These are phyloP conservation scores for Catenaria anguillulae DNA, from an alignment of 371 early-diverging fungal species.

Conservation along the genomic window DNA sequence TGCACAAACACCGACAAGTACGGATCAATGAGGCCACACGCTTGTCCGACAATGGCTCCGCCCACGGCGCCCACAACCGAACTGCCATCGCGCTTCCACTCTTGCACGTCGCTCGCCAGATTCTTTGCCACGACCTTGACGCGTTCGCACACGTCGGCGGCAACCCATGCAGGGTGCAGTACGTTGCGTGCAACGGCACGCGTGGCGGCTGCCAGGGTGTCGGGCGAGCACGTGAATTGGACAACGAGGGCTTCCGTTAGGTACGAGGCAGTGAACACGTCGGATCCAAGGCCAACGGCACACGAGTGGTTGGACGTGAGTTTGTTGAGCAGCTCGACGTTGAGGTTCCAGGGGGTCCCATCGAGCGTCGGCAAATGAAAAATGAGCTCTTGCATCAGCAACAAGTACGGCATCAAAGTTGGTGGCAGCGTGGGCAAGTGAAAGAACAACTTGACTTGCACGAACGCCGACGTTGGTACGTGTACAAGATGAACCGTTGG, in stretches of 20 bases:
- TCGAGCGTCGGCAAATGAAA: slow-evolving; percentile 15
- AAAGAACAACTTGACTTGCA: slow-evolving; percentile 32
- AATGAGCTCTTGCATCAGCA: slow-evolving; percentile 36
- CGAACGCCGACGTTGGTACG: too few species aligned
- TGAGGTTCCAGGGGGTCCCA: slow-evolving; percentile 3
- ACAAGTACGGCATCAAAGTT: slow-evolving; percentile 39
- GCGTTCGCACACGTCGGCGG: too few species aligned
- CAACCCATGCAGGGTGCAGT: too few species aligned
- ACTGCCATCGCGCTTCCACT: slow-evolving; percentile 43
- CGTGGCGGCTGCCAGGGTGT: too few species aligned
- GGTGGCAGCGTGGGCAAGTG: slow-evolving; percentile 30
- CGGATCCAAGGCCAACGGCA: slow-evolving; percentile 43
- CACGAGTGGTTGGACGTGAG: slow-evolving; percentile 37
- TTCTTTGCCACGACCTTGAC: slow-evolving; percentile 47
- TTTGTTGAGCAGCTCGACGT: slow-evolving; percentile 32
- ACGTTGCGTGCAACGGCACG: too few species aligned
- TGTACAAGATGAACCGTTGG: too few species aligned
- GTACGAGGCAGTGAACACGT: slow-evolving; percentile 35
- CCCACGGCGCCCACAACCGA: background rate
- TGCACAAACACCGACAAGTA: background rate
- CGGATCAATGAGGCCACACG: background rate
- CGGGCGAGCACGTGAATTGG: slow-evolving; percentile 22
- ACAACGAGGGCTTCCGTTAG: slow-evolving; percentile 39
- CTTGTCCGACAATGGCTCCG: background rate
- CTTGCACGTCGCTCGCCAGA: slow-evolving; percentile 37